Conservation (phyloP, 306 rosid species). For the Medicago lupulina region DNA sequence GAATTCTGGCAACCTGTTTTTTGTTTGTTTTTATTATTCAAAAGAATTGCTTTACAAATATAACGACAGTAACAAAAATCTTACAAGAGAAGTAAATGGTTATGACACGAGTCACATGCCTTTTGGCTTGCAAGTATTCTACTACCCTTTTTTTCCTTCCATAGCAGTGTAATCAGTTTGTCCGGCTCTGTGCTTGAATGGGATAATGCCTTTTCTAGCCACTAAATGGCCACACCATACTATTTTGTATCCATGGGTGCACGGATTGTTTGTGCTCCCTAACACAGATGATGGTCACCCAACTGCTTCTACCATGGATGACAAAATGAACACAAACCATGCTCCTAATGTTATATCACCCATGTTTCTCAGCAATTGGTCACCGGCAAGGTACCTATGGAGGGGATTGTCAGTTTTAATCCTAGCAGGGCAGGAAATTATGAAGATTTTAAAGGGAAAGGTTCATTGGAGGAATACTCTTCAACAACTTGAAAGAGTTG, state of each 20-base stretch:
- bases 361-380: constrained; percentile 67
- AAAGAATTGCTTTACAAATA: too few relatives aligned
- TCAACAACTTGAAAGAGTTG: constrained; percentile 90
- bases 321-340: constrained; percentile 61
- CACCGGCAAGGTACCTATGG: constrained; percentile 88
- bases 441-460: constrained; percentile 73
- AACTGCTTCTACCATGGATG: constrained; percentile 51
- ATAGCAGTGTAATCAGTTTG: not conserved
- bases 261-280: constrained; percentile 58
- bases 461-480: constrained; percentile 91
- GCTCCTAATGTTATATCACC: constrained; percentile 48
- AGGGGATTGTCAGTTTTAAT: constrained; percentile 83
- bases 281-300: constrained; percentile 64
- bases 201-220: not conserved
- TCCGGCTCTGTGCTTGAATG: not conserved
- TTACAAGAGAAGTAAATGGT: not conserved
- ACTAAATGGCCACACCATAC: not conserved
- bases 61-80: not conserved
- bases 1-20: too few relatives aligned
- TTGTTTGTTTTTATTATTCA: too few relatives aligned
- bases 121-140: not conserved
- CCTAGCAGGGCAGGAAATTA: constrained; percentile 83
- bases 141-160: not conserved
- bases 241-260: not conserved
- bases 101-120: not conserved